Evolutionary conservation across 1,284 basidiomycete species (phyloP), one percentile per base, ranked within the genome.

Genomic region (Leccinum pachyderme): DNA sequence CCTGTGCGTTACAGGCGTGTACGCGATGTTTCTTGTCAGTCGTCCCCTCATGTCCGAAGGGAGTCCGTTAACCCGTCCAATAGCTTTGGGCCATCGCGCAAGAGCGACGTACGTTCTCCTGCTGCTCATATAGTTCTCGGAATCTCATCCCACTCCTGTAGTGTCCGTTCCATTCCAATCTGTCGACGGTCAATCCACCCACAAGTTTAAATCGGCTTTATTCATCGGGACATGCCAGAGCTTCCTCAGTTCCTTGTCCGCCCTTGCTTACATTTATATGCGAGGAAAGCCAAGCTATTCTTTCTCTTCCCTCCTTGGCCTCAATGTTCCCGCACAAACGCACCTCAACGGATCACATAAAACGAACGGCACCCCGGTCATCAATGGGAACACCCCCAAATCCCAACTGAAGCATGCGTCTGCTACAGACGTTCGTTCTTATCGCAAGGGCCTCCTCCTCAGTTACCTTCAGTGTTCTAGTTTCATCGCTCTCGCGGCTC

Each of bases 141-240:
- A 47, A 47, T 25, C 58, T 60, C 37, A 72, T 28, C 28, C 7
- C 46, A 11, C 4, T 43, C 31, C 7, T 50, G 12, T 59, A 93
- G 91, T 95, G 58, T 92, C 92, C 18, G 87, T 89, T 45, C 92
- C 92, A 9, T 94, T 94, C 75, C 78, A 84, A 56, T 81, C 84
- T 8, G 75, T 83, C 61, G 82, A 87, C 59, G 84, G 83, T 39
- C 72, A 73, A 32, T 77, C 80, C 24, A 79, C 83, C 28, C 83
- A 90, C 63, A 91, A 88, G 72, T 97, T 97, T 77, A 86, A 87
- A 63, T 95, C 91, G 1, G 86, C 93, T 1, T 76, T 96, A 22
- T 90, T 96, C 68, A 82, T 98, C 73, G 91, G 91, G 59, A 93
- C 89, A 32, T 85, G 85, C 54, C 95, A 98, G 73, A 93, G 93